A percentile compares a stretch with the other conserved stretches of the same genome.
phyloP scores from a whole-genome alignment of 371 early-diverging fungal species.

The Mucor sp. region DNA sequence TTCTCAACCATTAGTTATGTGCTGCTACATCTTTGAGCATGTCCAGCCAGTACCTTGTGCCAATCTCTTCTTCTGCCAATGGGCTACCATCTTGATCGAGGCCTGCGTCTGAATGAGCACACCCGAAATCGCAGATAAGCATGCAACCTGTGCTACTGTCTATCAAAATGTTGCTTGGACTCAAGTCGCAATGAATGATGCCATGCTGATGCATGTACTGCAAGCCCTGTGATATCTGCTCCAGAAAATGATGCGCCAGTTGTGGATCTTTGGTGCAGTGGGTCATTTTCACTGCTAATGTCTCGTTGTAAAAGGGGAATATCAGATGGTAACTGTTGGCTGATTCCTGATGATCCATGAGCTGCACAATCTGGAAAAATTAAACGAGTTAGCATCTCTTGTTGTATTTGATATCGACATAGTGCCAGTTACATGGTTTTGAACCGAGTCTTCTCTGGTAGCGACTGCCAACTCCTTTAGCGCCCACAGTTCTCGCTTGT shows the following conservation, averaged over 20 bases:
- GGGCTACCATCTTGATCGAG: background rate
- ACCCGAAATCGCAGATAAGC: conserved; percentile 86
- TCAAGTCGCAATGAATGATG: conserved; percentile 77
- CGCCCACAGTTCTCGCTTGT: conserved; percentile 37
- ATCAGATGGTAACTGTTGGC: conserved; percentile 19
- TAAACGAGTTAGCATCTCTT: background rate
- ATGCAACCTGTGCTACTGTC: conserved; percentile 44
- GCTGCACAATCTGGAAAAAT: conserved; percentile 29
- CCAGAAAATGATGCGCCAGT: conserved; percentile 28
- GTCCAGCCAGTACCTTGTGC: conserved; percentile 33
- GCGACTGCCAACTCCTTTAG: conserved; percentile 23
- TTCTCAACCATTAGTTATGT: background rate
- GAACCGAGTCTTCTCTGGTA: conserved; percentile 18
- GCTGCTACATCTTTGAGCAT: too few relatives aligned
- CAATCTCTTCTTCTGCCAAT: conserved; percentile 24
- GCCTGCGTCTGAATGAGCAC: conserved; percentile 43
- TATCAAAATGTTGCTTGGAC: conserved; percentile 74
- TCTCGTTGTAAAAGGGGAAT: conserved; percentile 35
- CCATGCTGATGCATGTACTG: conserved; percentile 58
- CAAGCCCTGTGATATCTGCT: conserved; percentile 62
- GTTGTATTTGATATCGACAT: background rate
- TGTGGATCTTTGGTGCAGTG: background rate
- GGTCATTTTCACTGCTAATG: conserved; percentile 9
- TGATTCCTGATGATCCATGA: conserved; percentile 26
- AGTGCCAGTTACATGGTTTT: conserved; percentile 29